phyloP scores from a whole-genome alignment of 805 yeast species.

The Suhomyces xylopsoci region DNA sequence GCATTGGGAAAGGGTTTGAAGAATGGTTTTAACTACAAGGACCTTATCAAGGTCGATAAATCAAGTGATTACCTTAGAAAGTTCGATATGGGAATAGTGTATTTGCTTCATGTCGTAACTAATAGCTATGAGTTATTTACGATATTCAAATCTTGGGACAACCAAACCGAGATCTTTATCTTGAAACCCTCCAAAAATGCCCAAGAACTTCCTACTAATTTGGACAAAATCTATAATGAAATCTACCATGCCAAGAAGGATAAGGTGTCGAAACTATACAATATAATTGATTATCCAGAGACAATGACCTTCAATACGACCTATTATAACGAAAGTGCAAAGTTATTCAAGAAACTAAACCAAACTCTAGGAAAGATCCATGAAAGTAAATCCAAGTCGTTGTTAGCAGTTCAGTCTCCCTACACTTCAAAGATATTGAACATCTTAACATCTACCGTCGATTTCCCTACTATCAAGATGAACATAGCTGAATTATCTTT shows the following conservation, averaged over 20 bases:
- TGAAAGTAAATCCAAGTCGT: conserved; percentile 57
- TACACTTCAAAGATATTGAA: conserved; percentile 45
- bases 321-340: conserved; percentile 52
- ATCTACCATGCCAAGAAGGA: conserved; percentile 46
- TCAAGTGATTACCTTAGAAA: conserved; percentile 50
- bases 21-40: conserved; percentile 71
- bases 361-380: conserved; percentile 52
- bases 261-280: conserved; percentile 38
- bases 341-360: conserved; percentile 58
- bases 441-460: conserved; percentile 45
- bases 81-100: conserved; percentile 56
- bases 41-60: conserved; percentile 47
- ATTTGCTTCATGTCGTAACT: conserved; percentile 64
- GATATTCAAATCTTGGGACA: conserved; percentile 62
- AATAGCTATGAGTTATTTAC: conserved; percentile 75
- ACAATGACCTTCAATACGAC: conserved; percentile 52
- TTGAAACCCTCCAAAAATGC: conserved; percentile 69
- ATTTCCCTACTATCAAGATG: conserved; percentile 64
- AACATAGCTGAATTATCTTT: conserved; percentile 54
- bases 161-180: conserved; percentile 48
- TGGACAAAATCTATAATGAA: conserved; percentile 57
- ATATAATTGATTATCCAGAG: conserved; percentile 51
- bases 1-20: conserved; percentile 82
- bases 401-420: conserved; percentile 76
- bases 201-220: conserved; percentile 55